Conservation (phyloP, 306 rosid genomes). For the Gillenia trifoliata region DNA sequence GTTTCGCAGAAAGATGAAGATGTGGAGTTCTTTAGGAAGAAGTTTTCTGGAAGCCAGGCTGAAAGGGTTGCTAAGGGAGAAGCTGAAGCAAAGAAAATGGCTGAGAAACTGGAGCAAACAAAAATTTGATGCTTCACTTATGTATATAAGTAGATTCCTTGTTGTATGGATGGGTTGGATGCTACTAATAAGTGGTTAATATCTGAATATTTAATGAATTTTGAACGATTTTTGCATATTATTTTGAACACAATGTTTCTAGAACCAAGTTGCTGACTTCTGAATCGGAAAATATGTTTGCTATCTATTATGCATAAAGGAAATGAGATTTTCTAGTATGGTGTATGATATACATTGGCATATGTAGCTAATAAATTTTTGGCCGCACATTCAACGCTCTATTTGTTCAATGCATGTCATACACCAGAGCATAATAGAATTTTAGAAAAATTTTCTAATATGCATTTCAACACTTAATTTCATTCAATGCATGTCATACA, state of each 20-base stretch:
- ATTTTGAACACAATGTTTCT: background rate
- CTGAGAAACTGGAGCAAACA: slow-evolving; percentile 51
- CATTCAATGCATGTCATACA: too few species aligned
- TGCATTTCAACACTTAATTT: too few species aligned
- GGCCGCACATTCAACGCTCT: accelerated
- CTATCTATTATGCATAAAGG: too few species aligned
- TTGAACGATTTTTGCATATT: background rate
- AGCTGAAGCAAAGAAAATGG: slow-evolving; percentile 46
- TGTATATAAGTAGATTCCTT: background rate
- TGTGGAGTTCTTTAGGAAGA: slow-evolving; percentile 48
- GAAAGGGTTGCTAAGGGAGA: slow-evolving; percentile 47
- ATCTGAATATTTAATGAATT: background rate
- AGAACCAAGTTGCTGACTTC: background rate
- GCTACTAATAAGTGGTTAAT: background rate
- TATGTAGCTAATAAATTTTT: too few species aligned
- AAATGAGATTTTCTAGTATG: background rate
- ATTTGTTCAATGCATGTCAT: too few species aligned
- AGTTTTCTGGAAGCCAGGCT: slow-evolving; percentile 67
- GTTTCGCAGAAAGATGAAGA: slow-evolving; percentile 62
- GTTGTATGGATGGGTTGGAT: background rate
- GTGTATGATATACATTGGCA: background rate
- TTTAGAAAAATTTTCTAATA: too few species aligned
- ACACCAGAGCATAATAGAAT: too few species aligned
- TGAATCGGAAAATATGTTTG: background rate
- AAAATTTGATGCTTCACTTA: slow-evolving; percentile 32